Evolutionary conservation across 257 asterid genomes (phyloP), one percentile per base, ranked within the genome.

Genomic region (Przewalskia tangutica): DNA sequence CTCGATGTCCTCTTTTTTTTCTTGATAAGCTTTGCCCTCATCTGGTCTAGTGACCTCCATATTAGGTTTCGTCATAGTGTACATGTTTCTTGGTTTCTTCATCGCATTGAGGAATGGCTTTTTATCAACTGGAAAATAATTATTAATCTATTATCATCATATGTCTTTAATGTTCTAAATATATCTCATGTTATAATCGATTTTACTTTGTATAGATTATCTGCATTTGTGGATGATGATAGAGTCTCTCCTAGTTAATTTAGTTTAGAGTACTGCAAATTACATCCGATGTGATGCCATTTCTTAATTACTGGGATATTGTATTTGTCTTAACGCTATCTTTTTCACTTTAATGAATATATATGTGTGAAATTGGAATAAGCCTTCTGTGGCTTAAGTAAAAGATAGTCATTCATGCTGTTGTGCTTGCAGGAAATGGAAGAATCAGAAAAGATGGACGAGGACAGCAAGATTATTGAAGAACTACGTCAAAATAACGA

Each of bases 381-480:
- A 20, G 13, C 59, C 34, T 46, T 71, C 42, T 18, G 58, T 27
- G 42, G 79, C 42, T 7, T 3, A 71, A 71, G 56, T 46, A 46
- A 23, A 18, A 46, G 79, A 76, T 36, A 13, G 56, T 78, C 42
- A 46, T 44, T 70, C 65, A 27, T 60, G 80, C 67, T 89, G 71
- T 73, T 83, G 36, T 73, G 46, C 81, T 82, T 84, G 73, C 88
- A 96, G 99, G 99, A 91, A 92, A 89, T 93, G 66, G 99, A 96
- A 89, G 99, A 96, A 86, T 95, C 99, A 27, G 98, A 94, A 83
- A 94, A 96, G 84, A 96, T 96, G 99, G 99, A 94, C 51, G 97
- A 96, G 88, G 99, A 96, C 85, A 94, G 89, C 88, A 93, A 92
- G 84, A 85, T 90, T 83, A 96, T 96, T 79, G 99, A 94, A 91